Evolutionary conservation across 139 green algal species (phyloP), one percentile per base, ranked within the genome.

Genomic region (Chlamydomonas sp.): DNA sequence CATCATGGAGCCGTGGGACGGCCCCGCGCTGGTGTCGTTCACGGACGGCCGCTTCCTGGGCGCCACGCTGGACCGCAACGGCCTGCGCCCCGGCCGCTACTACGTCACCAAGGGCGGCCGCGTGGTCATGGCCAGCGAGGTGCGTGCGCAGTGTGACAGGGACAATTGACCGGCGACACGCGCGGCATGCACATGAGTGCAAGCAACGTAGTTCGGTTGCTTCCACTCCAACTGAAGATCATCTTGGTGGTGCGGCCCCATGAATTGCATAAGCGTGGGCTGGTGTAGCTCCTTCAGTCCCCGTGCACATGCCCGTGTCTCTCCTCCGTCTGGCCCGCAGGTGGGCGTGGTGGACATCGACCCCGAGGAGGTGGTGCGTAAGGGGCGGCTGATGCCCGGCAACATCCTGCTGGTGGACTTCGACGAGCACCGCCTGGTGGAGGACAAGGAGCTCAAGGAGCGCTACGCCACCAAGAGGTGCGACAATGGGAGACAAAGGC

Each of bases 321-420:
- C 31, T 49, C 31, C 31, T 49, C 31, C 31, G 31, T 49, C 49
- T 18, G 49, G 2, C 20, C 16, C 6, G 72, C 92, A 97, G 92
- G 96, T 98, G 57, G 97, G 97, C 58, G 97, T 99, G 61, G 97
- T 99, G n/a, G 97, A 99, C 89, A 89, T 99, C 2, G 80, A 91
- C 57, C 91, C 90, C 67, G 95, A 96, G 79, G 94, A 99, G 60
- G 90, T 99, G 75, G 90, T 90, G 49, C 88, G 88, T 71, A 99
- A 99, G 94, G 97, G 97, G 12, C 94, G 97, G 17, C 94, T 99
- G n/a, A 98, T 96, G 92, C 97, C 97, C 6, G 97, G 97, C 75
- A 99, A 99, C 92, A 99, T 99, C 93, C 96, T 99, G 87, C 93
- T 99, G 80, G 95, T 99, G 12, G 97, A 99, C 94, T 98, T 99